Evolutionary conservation across 257 asterid species (phyloP), one percentile per base, ranked within the genome.

Genomic region (Ballota nigra): DNA sequence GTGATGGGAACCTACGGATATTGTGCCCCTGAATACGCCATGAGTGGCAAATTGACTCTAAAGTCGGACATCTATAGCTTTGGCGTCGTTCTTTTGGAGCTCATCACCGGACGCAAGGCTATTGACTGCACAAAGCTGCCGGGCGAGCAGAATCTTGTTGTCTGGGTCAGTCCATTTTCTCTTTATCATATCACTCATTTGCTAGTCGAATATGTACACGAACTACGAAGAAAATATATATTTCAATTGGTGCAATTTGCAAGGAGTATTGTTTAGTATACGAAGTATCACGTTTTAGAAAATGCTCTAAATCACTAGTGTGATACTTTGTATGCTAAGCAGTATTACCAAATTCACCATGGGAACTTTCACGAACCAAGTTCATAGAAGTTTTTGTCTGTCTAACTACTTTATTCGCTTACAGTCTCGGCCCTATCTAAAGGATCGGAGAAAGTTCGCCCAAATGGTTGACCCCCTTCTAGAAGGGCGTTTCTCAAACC

Each of bases 1-100:
- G 97, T 92, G 23, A 90, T 92, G 98, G 98, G 98, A 23, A 92
- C 98, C 40, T 88, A 86, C 9, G 98, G 98, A 29, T 92, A 89
- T 56, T 92, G 98, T 66, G 96, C 97, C 19, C 98, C 98, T 0
- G 98, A 92, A 69, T 92, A 92, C 26, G 96, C 96, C 20, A 83
- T 85, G 91, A 92, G 90, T 1, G 98, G 98, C 22, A 92, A 85
- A 75, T 55, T 92, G 70, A 92, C 97, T 53, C 79, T 92, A n/a
- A 89, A 90, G 77, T 92, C 98, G 0, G 98, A 92, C 29, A 92
- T 92, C 52, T 92, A 92, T 13, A 92, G 98, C 91, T 90, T 92
- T 0, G 98, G 98, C 2, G 97, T 92, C 0, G 95, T 92, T 34
- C 72, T 92, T n/a, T 79, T 92, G 87, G 98, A 92, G 83, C 85